Conservation (phyloP, 1,284 basidiomycete genomes). For the Xerocomus nothofagi region DNA sequence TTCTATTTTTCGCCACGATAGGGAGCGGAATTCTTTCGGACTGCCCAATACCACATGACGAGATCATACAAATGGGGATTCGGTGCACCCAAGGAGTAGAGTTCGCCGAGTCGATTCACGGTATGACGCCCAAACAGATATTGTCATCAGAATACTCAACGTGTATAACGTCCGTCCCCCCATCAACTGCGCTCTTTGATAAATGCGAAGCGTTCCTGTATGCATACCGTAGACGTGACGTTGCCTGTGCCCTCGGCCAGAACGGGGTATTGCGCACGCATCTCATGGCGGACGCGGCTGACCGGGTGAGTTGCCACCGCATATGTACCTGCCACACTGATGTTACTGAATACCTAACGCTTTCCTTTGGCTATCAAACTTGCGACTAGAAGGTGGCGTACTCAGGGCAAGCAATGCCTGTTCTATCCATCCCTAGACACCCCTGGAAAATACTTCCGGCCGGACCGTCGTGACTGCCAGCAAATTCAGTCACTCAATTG, state of each 20-base stretch:
- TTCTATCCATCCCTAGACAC: conserved; percentile 8
- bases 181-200: conserved; percentile 23
- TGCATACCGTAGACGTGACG: conserved; percentile 21
- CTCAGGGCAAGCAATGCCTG: conserved; percentile 19
- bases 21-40: conserved; percentile 24
- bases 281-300: conserved; percentile 16
- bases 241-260: conserved; percentile 22
- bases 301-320: conserved; percentile 32
- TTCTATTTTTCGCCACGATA: conserved; percentile 23
- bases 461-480: conserved; percentile 11
- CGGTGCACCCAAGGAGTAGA: conserved; percentile 18
- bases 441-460: conserved; percentile 19
- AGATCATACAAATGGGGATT: conserved; percentile 31
- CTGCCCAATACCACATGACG: conserved; percentile 20
- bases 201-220: conserved; percentile 32
- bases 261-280: conserved; percentile 13
- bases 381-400: conserved; percentile 22
- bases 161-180: conserved; percentile 27
- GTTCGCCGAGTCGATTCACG: conserved; percentile 30
- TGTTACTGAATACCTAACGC: conserved; percentile 8
- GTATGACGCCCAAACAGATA: conserved; percentile 17
- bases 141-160: conserved; percentile 26
- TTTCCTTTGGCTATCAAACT: conserved; percentile 24
- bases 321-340: conserved; percentile 21
- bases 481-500: conserved; percentile 6